Percentiles rank a stretch among this genome's conserved stretches.
Conservation (phyloP, 164 flowering plant genomes). For the Pachysandra terminalis region DNA sequence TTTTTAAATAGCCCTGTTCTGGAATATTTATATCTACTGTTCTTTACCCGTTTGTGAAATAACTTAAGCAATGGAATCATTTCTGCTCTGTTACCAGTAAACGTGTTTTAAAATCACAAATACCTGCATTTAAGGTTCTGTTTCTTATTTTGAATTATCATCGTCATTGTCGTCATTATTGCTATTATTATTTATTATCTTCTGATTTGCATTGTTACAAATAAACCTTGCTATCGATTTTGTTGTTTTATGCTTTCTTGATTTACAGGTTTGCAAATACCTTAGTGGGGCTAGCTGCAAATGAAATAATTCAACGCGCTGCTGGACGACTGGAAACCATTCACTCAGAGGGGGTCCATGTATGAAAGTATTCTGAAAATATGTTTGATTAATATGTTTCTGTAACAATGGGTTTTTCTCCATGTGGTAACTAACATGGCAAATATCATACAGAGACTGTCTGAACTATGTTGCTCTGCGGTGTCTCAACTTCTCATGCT, state of each 20-base stretch:
- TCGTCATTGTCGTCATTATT: too few relatives aligned
- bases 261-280: slow-evolving; percentile 73
- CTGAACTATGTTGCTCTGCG: slow-evolving; percentile 87
- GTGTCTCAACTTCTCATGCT: slow-evolving; percentile 73
- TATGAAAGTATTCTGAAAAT: slow-evolving; percentile 25
- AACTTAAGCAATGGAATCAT: neutral
- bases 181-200: too few relatives aligned
- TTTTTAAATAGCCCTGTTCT: too few relatives aligned
- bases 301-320: slow-evolving; percentile 81
- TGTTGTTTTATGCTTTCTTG: neutral
- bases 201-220: too few relatives aligned
- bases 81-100: neutral
- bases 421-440: neutral
- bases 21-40: too few relatives aligned
- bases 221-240: too few relatives aligned
- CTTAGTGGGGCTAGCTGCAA: slow-evolving; percentile 58
- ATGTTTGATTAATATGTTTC: neutral
- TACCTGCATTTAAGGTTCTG: neutral
- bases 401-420: neutral
- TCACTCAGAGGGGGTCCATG: slow-evolving; percentile 97
- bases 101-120: neutral
- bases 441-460: slow-evolving; percentile 67
- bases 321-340: slow-evolving; percentile 77
- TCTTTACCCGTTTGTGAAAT: neutral
- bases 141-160: too few relatives aligned